Conservation (phyloP, 805 yeast species). For the Teunomyces cretensis region DNA sequence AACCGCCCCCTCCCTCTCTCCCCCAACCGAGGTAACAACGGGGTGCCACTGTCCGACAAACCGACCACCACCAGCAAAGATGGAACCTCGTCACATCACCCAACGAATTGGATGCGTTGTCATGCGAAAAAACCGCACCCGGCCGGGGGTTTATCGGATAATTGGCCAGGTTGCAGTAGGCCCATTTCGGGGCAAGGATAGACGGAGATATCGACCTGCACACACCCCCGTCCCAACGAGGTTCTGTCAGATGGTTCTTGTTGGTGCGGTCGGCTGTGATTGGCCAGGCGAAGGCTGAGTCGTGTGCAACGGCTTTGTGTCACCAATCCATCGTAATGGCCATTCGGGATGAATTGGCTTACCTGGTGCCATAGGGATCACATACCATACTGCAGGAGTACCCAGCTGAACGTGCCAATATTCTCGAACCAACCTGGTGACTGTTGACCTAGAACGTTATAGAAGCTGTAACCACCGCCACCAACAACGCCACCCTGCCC, state of each 20-base stretch:
- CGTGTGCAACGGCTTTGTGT: conserved; percentile 6
- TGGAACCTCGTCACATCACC: too few species aligned
- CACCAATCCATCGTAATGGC: conserved; percentile 2
- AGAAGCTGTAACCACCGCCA: background rate
- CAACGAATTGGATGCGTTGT: too few species aligned
- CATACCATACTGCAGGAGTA: background rate
- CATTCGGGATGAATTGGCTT: conserved; percentile 4
- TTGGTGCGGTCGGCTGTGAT: background rate
- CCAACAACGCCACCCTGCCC: too few species aligned
- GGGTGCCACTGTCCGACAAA: too few species aligned
- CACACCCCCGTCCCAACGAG: background rate
- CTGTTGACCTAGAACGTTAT: background rate
- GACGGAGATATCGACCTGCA: background rate
- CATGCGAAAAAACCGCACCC: too few species aligned
- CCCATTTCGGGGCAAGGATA: too few species aligned
- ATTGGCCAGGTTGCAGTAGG: too few species aligned
- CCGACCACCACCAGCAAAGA: too few species aligned
- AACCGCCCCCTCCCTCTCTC: too few species aligned
- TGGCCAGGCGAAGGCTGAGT: background rate
- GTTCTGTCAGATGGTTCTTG: conserved; percentile 1
- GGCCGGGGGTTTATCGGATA: too few species aligned
- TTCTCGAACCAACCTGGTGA: background rate
- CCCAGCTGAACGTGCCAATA: background rate
- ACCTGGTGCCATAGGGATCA: conserved; percentile 1
- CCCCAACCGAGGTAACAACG: too few species aligned